Conservation (phyloP, 108 stramenopile genomes). For the Pseudonitzschia delicatissima region DNA sequence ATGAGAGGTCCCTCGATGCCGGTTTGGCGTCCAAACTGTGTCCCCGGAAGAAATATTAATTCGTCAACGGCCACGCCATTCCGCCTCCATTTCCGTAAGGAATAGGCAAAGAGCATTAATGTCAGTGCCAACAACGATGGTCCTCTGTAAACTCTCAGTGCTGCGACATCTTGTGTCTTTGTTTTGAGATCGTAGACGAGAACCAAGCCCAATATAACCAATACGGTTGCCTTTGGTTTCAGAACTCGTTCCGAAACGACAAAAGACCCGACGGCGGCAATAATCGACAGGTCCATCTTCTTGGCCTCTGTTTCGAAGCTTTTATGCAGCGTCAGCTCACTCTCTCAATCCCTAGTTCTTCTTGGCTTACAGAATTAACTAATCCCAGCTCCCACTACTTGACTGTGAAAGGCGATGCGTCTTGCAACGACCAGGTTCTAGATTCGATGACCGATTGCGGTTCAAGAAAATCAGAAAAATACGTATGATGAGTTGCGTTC, state of each 20-base stretch:
- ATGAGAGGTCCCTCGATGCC: conserved; percentile 33
- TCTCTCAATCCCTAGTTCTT: no score
- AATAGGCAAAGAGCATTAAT: conserved; percentile 72
- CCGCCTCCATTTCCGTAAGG: conserved; percentile 78
- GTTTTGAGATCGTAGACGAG: conserved; percentile 56
- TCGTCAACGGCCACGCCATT: conserved; percentile 88
- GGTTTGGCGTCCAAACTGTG: conserved; percentile 50
- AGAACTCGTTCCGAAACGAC: conserved; percentile 59
- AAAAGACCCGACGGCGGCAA: conserved; percentile 60
- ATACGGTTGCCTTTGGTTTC: conserved; percentile 59
- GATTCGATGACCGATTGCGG: no score
- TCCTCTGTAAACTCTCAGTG: conserved; percentile 61
- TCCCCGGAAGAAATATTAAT: conserved; percentile 84
- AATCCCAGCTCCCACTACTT: no score
- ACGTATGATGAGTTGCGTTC: no score
- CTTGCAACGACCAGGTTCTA: no score
- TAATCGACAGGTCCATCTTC: conserved; percentile 55
- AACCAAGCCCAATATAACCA: conserved; percentile 47
- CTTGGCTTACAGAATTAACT: no score
- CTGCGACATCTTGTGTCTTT: conserved; percentile 48
- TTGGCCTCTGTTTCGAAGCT: no score
- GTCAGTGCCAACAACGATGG: conserved; percentile 78
- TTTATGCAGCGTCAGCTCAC: no score
- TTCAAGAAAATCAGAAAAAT: no score
- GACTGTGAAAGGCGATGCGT: no score